Conservation (phyloP, 2,329 filamentous ascomycete genomes). For the Cercospora janseana region DNA sequence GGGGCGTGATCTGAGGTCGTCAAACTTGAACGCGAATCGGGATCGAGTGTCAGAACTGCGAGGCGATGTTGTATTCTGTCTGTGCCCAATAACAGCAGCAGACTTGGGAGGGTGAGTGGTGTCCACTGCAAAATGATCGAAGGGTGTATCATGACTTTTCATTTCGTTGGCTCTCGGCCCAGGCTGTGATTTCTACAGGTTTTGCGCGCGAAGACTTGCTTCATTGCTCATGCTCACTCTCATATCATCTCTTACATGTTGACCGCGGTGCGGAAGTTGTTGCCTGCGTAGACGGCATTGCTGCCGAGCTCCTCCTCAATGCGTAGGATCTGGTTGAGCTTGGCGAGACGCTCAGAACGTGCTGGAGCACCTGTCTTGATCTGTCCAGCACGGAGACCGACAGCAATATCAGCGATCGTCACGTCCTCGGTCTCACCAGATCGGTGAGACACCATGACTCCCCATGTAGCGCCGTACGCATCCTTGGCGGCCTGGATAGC, state of each 20-base stretch:
- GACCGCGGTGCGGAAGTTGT: conserved; percentile 86
- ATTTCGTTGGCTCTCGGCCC: conserved; percentile 7
- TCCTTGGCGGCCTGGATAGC: conserved; percentile 99
- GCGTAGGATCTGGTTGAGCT: conserved; percentile 99
- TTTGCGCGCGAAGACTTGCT: too few species aligned
- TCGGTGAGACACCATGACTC: conserved; percentile 99
- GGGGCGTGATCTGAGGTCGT: too few species aligned
- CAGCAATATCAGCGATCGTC: conserved; percentile 96
- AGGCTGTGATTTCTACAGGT: conserved; percentile 5
- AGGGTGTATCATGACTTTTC: conserved; percentile 3
- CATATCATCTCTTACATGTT: conserved; percentile 68
- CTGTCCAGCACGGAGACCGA: conserved; percentile 93
- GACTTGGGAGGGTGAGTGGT: too few species aligned
- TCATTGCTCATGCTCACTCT: too few species aligned
- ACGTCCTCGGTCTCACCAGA: conserved; percentile 99
- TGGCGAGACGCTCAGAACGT: conserved; percentile 96
- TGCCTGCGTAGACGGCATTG: conserved; percentile 86
- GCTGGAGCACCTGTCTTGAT: conserved; percentile 98
- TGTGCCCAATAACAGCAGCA: too few species aligned
- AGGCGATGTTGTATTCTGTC: too few species aligned
- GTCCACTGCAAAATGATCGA: too few species aligned
- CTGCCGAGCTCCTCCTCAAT: conserved; percentile 98
- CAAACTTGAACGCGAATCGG: too few species aligned
- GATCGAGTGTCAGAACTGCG: too few species aligned
- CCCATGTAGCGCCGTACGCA: conserved; percentile 92